These are phyloP conservation scores for Acacia pycnantha DNA, from an alignment of 331 rosid genomes.

Conservation along the genomic window DNA sequence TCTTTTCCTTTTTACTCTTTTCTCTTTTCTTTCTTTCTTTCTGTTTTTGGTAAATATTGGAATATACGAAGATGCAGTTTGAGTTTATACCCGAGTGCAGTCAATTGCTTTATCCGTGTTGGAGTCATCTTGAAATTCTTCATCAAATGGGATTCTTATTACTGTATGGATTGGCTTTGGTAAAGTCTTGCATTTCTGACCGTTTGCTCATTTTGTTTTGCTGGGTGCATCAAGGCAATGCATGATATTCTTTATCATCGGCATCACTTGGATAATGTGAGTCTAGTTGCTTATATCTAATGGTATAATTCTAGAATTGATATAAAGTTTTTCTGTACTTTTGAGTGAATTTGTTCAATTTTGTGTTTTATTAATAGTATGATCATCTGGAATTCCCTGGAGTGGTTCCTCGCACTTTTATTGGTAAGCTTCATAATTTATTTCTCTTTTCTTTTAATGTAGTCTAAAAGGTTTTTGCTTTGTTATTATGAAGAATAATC, in stretches of 20 bases:
- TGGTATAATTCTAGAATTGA: not conserved
- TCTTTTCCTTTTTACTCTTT: not conserved
- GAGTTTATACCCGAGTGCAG: not conserved
- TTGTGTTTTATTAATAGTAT: conserved; percentile 45
- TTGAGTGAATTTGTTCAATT: conserved; percentile 19
- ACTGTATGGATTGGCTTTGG: not conserved
- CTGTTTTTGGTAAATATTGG: not conserved
- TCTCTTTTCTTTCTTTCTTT: not conserved
- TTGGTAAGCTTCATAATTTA: conserved; percentile 50
- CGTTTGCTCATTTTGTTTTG: not conserved
- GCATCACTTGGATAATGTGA: conserved; percentile 59
- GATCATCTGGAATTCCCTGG: conserved; percentile 97
- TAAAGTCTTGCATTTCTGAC: not conserved
- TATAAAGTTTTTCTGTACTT: conserved; percentile 10
- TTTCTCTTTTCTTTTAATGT: not conserved
- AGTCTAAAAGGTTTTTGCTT: not conserved
- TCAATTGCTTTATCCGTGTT: not conserved
- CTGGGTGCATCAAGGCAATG: conserved; percentile 58
- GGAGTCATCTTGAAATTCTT: not conserved
- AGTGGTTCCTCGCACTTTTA: conserved; percentile 89
- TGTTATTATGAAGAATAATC: not conserved
- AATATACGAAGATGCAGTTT: not conserved
- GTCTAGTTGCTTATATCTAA: conserved; percentile 23
- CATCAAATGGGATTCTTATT: not conserved
- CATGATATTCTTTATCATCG: conserved; percentile 79